Evolutionary conservation across 805 yeast genomes (phyloP).

Genomic region (Saccharomyces mikatae): DNA sequence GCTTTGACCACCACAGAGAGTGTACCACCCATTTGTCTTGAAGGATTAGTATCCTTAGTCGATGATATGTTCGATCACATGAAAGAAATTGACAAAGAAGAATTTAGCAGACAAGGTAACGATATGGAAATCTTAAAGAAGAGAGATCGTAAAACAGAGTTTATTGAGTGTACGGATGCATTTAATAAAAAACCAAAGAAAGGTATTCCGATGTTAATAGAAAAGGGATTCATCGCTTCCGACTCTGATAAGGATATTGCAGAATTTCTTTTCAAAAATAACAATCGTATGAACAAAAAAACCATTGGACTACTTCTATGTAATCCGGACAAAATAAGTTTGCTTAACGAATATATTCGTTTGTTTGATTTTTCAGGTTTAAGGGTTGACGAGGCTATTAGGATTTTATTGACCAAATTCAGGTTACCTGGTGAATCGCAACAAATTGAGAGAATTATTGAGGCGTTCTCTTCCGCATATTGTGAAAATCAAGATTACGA

Average conservation of each 20-base stretch:
- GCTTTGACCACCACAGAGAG: conserved; percentile 71
- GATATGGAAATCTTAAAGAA: conserved; percentile 22
- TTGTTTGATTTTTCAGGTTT: conserved; percentile 67
- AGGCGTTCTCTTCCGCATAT: conserved; percentile 74
- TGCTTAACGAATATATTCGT: conserved; percentile 57
- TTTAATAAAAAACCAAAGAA: conserved; percentile 74
- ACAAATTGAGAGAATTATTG: conserved; percentile 88
- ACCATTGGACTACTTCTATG: conserved; percentile 81
- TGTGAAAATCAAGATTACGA: conserved; percentile 50
- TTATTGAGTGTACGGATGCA: conserved; percentile 61
- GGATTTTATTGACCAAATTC: conserved; percentile 72
- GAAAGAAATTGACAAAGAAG: conserved; percentile 14
- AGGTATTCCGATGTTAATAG: conserved; percentile 61
- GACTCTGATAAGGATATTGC: conserved; percentile 59
- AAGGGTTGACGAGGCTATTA: conserved; percentile 88
- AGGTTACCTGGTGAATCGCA: conserved; percentile 97
- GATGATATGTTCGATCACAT: conserved; percentile 49
- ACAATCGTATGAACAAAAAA: conserved; percentile 79
- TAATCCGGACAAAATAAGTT: conserved; percentile 54
- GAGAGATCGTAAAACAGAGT: conserved; percentile 55
- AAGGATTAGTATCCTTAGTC: conserved; percentile 69
- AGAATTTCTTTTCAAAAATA: conserved; percentile 63
- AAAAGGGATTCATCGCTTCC: conserved; percentile 53
- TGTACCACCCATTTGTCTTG: conserved; percentile 90
- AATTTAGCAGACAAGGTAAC: conserved; percentile 19